A percentile compares a stretch with the other conserved stretches of the same genome.
Conservation (phyloP, 2,329 filamentous ascomycete species). For the Simplicillium sp. region DNA sequence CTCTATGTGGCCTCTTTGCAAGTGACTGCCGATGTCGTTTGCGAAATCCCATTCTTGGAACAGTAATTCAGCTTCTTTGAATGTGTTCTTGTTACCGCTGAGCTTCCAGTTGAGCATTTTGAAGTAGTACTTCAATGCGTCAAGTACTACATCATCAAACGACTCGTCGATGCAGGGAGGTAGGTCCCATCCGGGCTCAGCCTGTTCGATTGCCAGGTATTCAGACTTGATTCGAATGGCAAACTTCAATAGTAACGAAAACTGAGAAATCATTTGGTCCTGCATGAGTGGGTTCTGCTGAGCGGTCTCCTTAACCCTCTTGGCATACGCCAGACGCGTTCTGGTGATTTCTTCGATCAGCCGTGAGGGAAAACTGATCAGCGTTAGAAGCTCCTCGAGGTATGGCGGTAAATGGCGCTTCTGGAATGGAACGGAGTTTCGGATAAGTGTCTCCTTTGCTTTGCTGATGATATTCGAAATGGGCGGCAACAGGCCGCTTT, state of each 20-base stretch:
- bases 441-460: constrained; percentile 83
- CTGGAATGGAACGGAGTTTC: constrained; percentile 74
- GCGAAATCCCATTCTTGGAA: constrained; percentile 98
- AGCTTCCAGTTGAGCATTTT: constrained; percentile 98
- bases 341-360: constrained; percentile 95
- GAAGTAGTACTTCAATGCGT: constrained; percentile 96
- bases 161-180: constrained; percentile 95
- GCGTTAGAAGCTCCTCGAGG: constrained; percentile 87
- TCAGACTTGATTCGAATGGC: constrained; percentile 89
- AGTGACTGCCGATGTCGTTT: constrained; percentile 81
- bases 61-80: constrained; percentile 95
- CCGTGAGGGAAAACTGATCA: constrained; percentile 95
- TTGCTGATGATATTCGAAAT: constrained; percentile 85
- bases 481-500: constrained; percentile 71
- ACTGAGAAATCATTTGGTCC: constrained; percentile 96
- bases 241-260: constrained; percentile 84
- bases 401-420: constrained; percentile 90
- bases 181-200: constrained; percentile 88
- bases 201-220: constrained; percentile 73
- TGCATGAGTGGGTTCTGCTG: constrained; percentile 90
- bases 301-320: constrained; percentile 89
- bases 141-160: constrained; percentile 84
- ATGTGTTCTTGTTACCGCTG: constrained; percentile 95
- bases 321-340: constrained; percentile 82
- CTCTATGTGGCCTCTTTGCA: constrained; percentile 91